phyloP scores from a whole-genome alignment of 192 early-diverging fungal species.

The Glomus cerebriforme region DNA sequence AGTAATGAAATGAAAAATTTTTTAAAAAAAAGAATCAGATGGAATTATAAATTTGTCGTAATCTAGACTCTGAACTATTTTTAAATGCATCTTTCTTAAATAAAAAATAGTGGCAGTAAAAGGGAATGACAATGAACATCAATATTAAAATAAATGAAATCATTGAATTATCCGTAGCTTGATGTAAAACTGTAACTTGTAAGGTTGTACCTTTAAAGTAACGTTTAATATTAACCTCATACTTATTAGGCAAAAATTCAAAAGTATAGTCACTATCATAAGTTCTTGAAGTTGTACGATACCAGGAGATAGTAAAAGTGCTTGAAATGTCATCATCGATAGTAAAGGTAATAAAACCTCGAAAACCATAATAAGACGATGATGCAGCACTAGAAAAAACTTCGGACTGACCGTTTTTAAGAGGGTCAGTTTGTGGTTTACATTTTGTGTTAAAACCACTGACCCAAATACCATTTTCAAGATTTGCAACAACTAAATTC shows the following conservation, averaged over 20 bases:
- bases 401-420: background rate
- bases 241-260: background rate
- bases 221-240: background rate
- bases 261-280: background rate
- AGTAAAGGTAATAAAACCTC: background rate
- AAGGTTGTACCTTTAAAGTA: background rate
- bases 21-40: too few species aligned
- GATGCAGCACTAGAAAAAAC: background rate
- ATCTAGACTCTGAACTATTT: too few species aligned
- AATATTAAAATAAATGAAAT: too few species aligned
- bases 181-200: slow-evolving; percentile 9
- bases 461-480: slow-evolving; percentile 6
- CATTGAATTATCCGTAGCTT: too few species aligned
- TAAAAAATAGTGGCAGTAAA: too few species aligned
- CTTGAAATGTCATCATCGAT: background rate
- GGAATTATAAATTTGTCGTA: too few species aligned
- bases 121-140: too few species aligned
- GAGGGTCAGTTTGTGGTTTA: background rate
- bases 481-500: background rate
- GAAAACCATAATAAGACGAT: background rate
- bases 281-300: background rate
- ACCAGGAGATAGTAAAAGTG: background rate
- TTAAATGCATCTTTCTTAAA: too few species aligned
- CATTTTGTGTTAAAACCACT: background rate
- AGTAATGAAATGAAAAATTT: too few species aligned